Evolutionary conservation across 2,329 filamentous ascomycete genomes (phyloP).

Genomic region (Cryphonectria parasitica): DNA sequence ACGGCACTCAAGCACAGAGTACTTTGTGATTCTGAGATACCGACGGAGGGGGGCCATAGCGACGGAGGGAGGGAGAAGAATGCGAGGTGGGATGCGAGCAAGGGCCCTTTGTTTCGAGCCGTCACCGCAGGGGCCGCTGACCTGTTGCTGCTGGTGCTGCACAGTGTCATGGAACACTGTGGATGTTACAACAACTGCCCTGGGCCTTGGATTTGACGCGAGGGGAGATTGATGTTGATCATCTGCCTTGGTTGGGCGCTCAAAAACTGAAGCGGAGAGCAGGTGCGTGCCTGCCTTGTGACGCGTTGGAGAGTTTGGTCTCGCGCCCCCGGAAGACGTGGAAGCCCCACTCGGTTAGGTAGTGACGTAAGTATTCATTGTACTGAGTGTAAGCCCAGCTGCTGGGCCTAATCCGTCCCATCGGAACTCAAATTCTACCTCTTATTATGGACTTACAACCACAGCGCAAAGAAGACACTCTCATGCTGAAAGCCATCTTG

Average conservation of each 20-base stretch:
- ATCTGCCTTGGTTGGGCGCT: background rate
- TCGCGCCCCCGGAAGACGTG: background rate
- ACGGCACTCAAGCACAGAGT: slow-evolving; percentile 93
- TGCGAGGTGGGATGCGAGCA: background rate
- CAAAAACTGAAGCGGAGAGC: background rate
- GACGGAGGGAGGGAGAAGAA: background rate
- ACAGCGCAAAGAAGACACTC: no score
- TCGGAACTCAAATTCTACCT: no score
- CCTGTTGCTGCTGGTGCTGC: slow-evolving; percentile 2
- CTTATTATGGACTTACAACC: no score
- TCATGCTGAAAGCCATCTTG: no score
- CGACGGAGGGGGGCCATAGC: slow-evolving; percentile 84
- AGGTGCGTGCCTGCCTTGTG: background rate
- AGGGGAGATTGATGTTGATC: background rate
- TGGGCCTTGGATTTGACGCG: background rate
- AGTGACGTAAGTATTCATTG: background rate
- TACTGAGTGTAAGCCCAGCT: background rate
- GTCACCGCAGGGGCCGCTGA: background rate
- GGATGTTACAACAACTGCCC: background rate
- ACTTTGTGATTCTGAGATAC: slow-evolving; percentile 89
- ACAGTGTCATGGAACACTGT: background rate
- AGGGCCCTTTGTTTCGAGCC: background rate
- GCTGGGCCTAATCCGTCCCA: background rate
- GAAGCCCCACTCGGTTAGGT: background rate
- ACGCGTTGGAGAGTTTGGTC: background rate